Evolutionary conservation across 116 monocot species (phyloP).

Genomic region (Dioscorea cayenensis): DNA sequence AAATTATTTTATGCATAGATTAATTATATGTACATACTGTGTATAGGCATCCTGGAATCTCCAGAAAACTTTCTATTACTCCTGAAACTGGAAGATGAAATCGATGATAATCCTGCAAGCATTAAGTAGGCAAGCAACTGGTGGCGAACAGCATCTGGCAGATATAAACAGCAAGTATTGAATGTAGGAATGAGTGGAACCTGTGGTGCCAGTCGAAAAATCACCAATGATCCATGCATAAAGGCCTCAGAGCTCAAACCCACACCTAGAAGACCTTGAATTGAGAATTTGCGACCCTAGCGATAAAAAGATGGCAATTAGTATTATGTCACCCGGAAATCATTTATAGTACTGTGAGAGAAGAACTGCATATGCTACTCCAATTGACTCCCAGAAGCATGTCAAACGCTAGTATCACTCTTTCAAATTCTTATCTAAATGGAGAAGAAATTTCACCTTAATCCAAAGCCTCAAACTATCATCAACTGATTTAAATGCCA

Average conservation of each 20-base stretch:
- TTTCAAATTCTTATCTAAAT: neutral
- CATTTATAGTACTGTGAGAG: too few relatives aligned
- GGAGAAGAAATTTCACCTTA: conserved; percentile 52
- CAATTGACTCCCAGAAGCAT: neutral
- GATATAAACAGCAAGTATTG: neutral
- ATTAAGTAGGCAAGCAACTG: neutral
- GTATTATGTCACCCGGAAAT: too few relatives aligned
- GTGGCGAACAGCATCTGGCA: neutral
- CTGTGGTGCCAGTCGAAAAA: conserved; percentile 97
- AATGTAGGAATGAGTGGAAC: conserved; percentile 9
- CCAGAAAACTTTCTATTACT: conserved; percentile 60
- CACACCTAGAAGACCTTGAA: conserved; percentile 72
- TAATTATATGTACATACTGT: conserved; percentile 46
- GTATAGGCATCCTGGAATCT: conserved; percentile 86
- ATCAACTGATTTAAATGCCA: conserved; percentile 75
- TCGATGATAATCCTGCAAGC: conserved; percentile 91
- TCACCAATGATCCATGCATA: conserved; percentile 68
- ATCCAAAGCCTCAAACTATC: conserved; percentile 91
- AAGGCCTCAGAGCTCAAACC: conserved; percentile 35
- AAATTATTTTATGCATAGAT: neutral
- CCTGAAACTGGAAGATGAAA: conserved; percentile 96
- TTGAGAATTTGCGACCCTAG: conserved; percentile 95
- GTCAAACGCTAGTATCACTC: neutral
- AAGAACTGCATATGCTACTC: neutral
- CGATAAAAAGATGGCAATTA: too few relatives aligned